These are phyloP conservation scores for Plasmodiophora brassicae DNA, from an alignment of 208 protist species.

Conservation along the genomic window DNA sequence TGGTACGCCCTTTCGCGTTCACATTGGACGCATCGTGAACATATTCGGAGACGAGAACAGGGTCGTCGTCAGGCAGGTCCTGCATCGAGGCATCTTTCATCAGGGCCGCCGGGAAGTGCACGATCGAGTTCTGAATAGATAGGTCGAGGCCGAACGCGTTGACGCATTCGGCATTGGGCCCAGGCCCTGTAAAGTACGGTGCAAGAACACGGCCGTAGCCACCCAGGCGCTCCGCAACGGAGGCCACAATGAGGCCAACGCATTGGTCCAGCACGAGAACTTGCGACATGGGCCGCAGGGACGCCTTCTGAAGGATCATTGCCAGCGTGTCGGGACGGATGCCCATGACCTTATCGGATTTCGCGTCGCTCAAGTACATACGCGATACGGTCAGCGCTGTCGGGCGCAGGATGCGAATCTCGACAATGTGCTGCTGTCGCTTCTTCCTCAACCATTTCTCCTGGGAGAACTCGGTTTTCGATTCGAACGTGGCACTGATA, in stretches of 20 bases:
- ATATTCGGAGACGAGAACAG: too few relatives aligned
- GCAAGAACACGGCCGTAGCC: not conserved
- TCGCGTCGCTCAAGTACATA: not conserved
- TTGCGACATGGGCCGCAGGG: not conserved
- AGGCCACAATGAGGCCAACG: not conserved
- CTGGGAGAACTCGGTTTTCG: conserved; percentile 11
- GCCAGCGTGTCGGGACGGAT: not conserved
- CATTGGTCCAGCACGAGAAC: conserved; percentile 2
- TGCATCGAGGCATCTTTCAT: too few relatives aligned
- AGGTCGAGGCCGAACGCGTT: not conserved
- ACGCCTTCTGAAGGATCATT: not conserved
- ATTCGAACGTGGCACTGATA: not conserved
- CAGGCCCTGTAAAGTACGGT: not conserved
- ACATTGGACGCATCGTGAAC: too few relatives aligned
- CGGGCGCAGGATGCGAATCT: not conserved
- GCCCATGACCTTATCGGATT: conserved; percentile 3
- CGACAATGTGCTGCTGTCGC: not conserved
- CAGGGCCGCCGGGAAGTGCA: too few relatives aligned
- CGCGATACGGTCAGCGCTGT: not conserved
- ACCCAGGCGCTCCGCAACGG: conserved; percentile 2
- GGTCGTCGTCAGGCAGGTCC: too few relatives aligned
- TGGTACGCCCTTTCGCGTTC: too few relatives aligned
- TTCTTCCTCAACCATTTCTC: conserved; percentile 19
- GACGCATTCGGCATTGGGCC: not conserved
- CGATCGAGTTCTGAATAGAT: too few relatives aligned